These are phyloP conservation scores for Suillus hirtellus DNA, from an alignment of 768 basidiomycete species.

Conservation along the genomic window DNA sequence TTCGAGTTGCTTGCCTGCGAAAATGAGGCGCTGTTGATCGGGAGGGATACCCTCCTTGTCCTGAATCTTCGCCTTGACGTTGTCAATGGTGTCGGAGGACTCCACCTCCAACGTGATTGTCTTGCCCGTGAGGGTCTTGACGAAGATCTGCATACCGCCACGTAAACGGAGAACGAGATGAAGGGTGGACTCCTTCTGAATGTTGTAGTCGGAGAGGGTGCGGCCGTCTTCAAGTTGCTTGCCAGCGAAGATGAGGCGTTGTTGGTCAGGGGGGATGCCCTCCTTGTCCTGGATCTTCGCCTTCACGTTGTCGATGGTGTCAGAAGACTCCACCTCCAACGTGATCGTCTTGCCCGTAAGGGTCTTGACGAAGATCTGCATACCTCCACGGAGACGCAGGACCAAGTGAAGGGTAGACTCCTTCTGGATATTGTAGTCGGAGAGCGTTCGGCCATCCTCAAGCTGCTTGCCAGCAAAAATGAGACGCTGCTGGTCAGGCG, in stretches of 20 bases:
- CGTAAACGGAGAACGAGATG: slow-evolving; percentile 76
- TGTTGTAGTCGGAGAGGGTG: slow-evolving; percentile 88
- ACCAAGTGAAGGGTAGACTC: slow-evolving; percentile 95
- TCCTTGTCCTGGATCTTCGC: slow-evolving; percentile 95
- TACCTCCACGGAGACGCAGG: slow-evolving; percentile 89
- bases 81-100: slow-evolving; percentile 91
- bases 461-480: slow-evolving; percentile 98
- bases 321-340: slow-evolving; percentile 87
- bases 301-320: slow-evolving; percentile 88
- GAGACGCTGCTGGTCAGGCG: slow-evolving; percentile 86
- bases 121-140: slow-evolving; percentile 87
- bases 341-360: slow-evolving; percentile 91
- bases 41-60: slow-evolving; percentile 82
- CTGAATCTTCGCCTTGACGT: slow-evolving; percentile 86
- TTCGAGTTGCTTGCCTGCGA: slow-evolving; percentile 93
- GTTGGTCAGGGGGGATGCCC: slow-evolving; percentile 85
- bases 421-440: slow-evolving; percentile 95
- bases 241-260: slow-evolving; percentile 89
- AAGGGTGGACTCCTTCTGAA: slow-evolving; percentile 86
- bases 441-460: slow-evolving; percentile 91
- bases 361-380: slow-evolving; percentile 85
- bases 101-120: slow-evolving; percentile 94
- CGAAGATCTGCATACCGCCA: slow-evolving; percentile 91
- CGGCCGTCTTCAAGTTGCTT: slow-evolving; percentile 93
- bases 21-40: slow-evolving; percentile 88